These are phyloP conservation scores for Zychaea mexicana DNA, from an alignment of 371 early-diverging fungal species.

Conservation along the genomic window DNA sequence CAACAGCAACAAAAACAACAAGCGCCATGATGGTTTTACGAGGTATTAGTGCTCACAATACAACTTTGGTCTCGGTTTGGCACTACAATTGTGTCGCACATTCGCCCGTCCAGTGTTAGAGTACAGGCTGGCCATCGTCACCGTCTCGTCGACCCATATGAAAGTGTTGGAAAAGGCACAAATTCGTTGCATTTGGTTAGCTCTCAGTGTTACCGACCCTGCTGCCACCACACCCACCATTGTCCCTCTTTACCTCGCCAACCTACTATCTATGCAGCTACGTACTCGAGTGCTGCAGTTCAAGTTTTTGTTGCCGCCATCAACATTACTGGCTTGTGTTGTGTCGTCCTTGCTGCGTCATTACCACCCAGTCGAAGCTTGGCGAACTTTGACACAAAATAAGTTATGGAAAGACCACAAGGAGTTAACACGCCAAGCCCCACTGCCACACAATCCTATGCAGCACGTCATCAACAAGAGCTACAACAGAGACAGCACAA, in stretches of 20 bases:
- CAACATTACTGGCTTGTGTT: too few species aligned
- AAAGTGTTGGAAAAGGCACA: slow-evolving; percentile 7
- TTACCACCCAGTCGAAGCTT: too few species aligned
- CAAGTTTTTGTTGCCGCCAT: neutral
- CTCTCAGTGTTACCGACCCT: neutral
- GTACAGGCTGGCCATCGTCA: slow-evolving; percentile 12
- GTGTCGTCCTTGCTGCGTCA: too few species aligned
- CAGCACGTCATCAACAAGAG: neutral
- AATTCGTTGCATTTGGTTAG: slow-evolving; percentile 7
- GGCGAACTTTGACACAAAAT: too few species aligned
- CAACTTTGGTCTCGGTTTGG: slow-evolving; percentile 1
- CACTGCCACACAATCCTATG: too few species aligned
- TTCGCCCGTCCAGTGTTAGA: slow-evolving; percentile 10
- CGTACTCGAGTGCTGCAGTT: neutral
- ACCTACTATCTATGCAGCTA: neutral
- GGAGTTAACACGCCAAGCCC: too few species aligned
- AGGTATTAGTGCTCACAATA: neutral
- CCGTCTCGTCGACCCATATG: neutral
- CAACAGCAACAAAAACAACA: neutral
- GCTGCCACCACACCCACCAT: neutral
- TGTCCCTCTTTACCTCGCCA: neutral
- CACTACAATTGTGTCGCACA: neutral
- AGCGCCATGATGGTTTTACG: neutral
- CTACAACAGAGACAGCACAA: too few species aligned
- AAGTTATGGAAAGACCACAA: too few species aligned